A percentile compares a stretch with the other conserved stretches of the same genome.
Evolutionary conservation across 345 rosid genomes (phyloP).

Genomic region (Sisymbrium altissimum): DNA sequence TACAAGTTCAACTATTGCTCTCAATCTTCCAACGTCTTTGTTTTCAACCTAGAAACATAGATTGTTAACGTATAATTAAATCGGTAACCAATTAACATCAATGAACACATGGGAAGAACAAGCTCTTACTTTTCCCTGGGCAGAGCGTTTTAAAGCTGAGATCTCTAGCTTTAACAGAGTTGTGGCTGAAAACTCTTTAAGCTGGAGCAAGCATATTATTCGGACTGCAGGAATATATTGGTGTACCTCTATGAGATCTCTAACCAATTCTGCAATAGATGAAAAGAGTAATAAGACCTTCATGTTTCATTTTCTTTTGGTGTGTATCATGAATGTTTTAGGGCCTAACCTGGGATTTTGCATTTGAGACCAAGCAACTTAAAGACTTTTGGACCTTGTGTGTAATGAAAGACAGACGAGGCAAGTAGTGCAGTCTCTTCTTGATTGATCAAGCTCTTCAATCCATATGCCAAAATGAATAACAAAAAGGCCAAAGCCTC

Average conservation of each 20-base stretch:
- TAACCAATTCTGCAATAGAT: constrained; percentile 4
- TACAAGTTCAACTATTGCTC: constrained; percentile 2
- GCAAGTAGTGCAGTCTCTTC: constrained; percentile 15
- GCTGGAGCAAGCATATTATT: constrained; percentile 2
- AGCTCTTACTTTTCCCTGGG: background rate
- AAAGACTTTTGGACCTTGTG: constrained; percentile 10
- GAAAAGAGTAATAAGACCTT: background rate
- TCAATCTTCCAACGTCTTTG: background rate
- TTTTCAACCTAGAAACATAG: background rate
- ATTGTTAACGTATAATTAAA: background rate
- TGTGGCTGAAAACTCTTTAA: background rate
- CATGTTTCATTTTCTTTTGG: background rate
- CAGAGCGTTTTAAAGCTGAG: background rate
- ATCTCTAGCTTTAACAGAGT: background rate
- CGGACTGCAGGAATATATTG: constrained; percentile 6
- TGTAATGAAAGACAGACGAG: constrained; percentile 6
- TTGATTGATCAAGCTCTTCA: background rate
- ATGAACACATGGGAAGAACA: background rate
- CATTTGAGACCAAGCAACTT: background rate
- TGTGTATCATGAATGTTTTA: background rate
- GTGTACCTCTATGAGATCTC: background rate
- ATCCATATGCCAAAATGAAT: background rate
- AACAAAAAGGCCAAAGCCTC: constrained; percentile 14
- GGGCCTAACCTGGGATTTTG: background rate
- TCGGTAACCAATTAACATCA: background rate